Evolutionary conservation across 1,139 yeast species (phyloP).

Genomic region (Komagataea norvegica): DNA sequence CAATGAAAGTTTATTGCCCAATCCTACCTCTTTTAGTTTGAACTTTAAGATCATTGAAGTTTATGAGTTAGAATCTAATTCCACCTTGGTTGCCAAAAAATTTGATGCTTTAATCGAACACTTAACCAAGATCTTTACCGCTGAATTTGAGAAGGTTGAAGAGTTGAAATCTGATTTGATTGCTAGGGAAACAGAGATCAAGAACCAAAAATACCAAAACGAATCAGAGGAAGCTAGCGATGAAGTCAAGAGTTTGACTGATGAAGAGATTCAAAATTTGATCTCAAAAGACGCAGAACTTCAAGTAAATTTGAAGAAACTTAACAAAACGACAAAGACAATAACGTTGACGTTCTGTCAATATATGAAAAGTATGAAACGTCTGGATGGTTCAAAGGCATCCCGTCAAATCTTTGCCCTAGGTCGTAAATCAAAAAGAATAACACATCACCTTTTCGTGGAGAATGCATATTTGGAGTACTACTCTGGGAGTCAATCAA

Average conservation of each 20-base stretch:
- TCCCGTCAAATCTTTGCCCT: conserved; percentile 42
- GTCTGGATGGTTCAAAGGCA: conserved; percentile 63
- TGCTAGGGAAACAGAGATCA: conserved; percentile 20
- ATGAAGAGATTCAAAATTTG: conserved; percentile 25
- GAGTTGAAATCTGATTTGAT: conserved; percentile 21
- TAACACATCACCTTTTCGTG: conserved; percentile 73
- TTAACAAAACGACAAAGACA: conserved; percentile 27
- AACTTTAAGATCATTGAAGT: conserved; percentile 66
- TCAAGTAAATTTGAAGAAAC: conserved; percentile 23
- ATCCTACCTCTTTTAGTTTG: conserved; percentile 68
- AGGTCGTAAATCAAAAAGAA: conserved; percentile 38
- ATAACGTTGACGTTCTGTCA: conserved; percentile 51
- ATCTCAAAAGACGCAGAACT: conserved; percentile 27
- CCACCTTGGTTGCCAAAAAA: conserved; percentile 47
- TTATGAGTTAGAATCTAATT: conserved; percentile 55
- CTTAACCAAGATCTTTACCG: conserved; percentile 35
- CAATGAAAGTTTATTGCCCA: conserved; percentile 53
- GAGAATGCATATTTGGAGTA: conserved; percentile 84
- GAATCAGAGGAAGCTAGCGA: conserved; percentile 6
- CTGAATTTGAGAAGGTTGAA: conserved; percentile 24
- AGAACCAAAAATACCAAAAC: conserved; percentile 3
- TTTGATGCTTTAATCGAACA: conserved; percentile 46
- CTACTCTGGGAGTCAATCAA: conserved; percentile 49
- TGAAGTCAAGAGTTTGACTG: conserved; percentile 12
- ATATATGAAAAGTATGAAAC: conserved; percentile 56